phyloP scores from a whole-genome alignment of 2,329 filamentous ascomycete species.

The Xylaria multiplex region DNA sequence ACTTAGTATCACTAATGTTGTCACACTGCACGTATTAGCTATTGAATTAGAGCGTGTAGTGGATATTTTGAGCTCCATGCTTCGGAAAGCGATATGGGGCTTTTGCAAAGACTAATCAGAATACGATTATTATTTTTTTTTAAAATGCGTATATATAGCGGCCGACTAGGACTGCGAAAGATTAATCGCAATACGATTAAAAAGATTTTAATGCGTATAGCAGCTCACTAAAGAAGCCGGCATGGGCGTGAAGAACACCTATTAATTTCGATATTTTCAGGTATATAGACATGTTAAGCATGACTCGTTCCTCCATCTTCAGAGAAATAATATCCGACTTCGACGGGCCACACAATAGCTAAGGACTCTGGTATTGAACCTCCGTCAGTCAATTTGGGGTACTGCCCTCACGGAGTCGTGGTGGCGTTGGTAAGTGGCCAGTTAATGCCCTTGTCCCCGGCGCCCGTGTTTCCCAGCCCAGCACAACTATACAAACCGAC shows the following conservation, averaged over 20 bases:
- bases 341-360: not conserved
- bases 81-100: too few species aligned
- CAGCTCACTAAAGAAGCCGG: not conserved
- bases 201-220: not conserved
- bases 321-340: not conserved
- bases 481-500: conserved; percentile 54
- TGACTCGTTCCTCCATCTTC: not conserved
- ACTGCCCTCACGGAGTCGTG: conserved; percentile 22
- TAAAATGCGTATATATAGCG: too few species aligned
- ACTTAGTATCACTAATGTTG: too few species aligned
- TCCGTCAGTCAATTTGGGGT: not conserved
- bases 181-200: too few species aligned
- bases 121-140: too few species aligned
- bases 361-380: not conserved
- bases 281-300: not conserved
- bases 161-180: too few species aligned
- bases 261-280: conserved; percentile 4
- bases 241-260: not conserved
- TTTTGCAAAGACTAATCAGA: too few species aligned
- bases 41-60: too few species aligned
- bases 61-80: too few species aligned
- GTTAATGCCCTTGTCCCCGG: conserved; percentile 55
- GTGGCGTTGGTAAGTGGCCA: conserved; percentile 52
- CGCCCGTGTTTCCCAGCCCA: conserved; percentile 53
- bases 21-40: too few species aligned